Conservation (phyloP, 768 basidiomycete genomes). For the Leccinum pellstonianum region DNA sequence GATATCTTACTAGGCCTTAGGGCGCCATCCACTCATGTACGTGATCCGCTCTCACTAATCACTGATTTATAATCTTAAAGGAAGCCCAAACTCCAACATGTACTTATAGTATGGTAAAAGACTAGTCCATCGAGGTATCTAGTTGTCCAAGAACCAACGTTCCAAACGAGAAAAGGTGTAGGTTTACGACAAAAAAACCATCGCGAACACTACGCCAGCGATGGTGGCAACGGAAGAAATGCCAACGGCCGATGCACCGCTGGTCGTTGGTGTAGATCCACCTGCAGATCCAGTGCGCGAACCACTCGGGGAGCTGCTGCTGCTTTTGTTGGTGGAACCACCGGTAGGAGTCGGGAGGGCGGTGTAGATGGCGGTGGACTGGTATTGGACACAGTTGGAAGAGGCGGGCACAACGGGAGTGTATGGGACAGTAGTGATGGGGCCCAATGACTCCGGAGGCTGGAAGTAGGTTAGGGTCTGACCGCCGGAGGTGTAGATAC, state of each 20-base stretch:
- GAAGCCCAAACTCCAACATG: not conserved
- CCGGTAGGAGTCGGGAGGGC: constrained; percentile 16
- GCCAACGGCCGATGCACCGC: constrained; percentile 20
- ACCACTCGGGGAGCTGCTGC: not conserved
- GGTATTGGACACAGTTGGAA: constrained; percentile 42
- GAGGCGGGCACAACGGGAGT: constrained; percentile 38
- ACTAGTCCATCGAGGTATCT: too few species aligned
- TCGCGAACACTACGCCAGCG: constrained; percentile 34
- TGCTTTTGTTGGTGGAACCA: not conserved
- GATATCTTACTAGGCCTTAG: not conserved
- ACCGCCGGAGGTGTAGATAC: constrained; percentile 45
- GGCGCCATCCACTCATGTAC: not conserved
- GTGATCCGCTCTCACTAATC: not conserved
- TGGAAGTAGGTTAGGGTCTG: constrained; percentile 44
- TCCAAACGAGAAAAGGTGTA: not conserved
- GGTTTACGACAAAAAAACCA: constrained; percentile 35
- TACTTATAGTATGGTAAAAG: not conserved
- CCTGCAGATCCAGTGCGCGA: constrained; percentile 19
- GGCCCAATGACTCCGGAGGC: constrained; percentile 46
- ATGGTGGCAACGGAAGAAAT: constrained; percentile 34
- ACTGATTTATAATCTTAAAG: not conserved
- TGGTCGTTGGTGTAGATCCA: constrained; percentile 17
- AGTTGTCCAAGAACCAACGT: not conserved
- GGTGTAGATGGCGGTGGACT: constrained; percentile 37
- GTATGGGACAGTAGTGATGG: constrained; percentile 47